Evolutionary conservation across 345 rosid species (phyloP), one percentile per base, ranked within the genome.

Genomic region (Hibiscus mutabilis): DNA sequence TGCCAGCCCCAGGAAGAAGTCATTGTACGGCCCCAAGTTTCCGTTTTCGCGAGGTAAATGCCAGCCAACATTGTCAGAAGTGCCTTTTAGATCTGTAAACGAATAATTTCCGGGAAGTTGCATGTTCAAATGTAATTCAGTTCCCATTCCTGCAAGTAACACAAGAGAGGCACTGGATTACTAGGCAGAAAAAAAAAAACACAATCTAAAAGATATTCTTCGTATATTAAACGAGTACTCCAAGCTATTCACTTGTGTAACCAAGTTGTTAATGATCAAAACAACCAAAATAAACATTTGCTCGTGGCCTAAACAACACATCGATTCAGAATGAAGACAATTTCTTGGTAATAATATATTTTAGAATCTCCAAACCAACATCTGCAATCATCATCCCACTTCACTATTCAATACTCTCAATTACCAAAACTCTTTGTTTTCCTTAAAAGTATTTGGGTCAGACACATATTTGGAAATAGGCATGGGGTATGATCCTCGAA

Each of bases 81-180:
- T 77, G 44, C 76, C 82, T 69, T 84, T 83, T 72, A 81, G 79
- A 82, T 91, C 89, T 74, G 80, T 80, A 80, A 77, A 71, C 46
- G 86, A 77, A 75, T 81, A 79, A 79, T 79, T 82, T 76, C 89
- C 87, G 35, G 83, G 75, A 61, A 78, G 69, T 79, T 82, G 75
- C 84, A 86, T 85, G 78, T 86, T 84, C 47, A 76, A 75, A 76
- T 87, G 91, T 63, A 87, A 82, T 80, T 87, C 78, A 78, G 89
- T 81, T 81, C 90, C 92, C 93, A 84, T 86, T 76, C 87, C 90
- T 85, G 78, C 75, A 77, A 73, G 67, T 46, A 51, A 46, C 18
- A 31, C 33, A 57, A 63, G 6, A 52, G 53, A 25, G 24, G 13
- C 31, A 42, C 10, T 13, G 33, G 60, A 66, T 56, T 60, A 70